Evolutionary conservation across 139 green algal genomes (phyloP).

Genomic region (Chlorella sorokiniana): DNA sequence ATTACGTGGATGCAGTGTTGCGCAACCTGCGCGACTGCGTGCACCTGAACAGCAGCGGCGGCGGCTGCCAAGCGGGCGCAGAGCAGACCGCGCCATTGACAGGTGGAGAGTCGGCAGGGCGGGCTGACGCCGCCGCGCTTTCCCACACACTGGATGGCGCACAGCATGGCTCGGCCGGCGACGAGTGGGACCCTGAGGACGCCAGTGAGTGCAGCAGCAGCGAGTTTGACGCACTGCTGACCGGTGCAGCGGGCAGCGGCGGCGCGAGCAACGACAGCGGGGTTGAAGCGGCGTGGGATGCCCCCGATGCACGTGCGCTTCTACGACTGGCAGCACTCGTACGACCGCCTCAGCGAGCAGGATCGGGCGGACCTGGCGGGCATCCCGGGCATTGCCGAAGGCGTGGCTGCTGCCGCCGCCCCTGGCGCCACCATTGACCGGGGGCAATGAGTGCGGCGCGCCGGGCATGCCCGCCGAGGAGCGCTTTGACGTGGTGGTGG

Average conservation of each 20-base stretch:
- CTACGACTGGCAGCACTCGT: slow-evolving; percentile 63
- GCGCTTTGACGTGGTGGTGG: slow-evolving; percentile 69
- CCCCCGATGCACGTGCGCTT: slow-evolving; percentile 56
- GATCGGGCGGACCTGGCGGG: background rate
- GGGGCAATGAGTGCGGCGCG: slow-evolving; percentile 9
- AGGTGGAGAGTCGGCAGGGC: background rate
- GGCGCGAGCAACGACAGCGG: background rate
- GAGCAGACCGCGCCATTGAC: background rate
- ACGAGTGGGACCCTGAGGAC: slow-evolving; percentile 5
- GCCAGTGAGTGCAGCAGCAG: slow-evolving; percentile 19
- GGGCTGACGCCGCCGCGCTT: no score
- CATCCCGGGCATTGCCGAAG: background rate
- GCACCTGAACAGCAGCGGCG: slow-evolving; percentile 60
- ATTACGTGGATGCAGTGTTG: slow-evolving; percentile 72
- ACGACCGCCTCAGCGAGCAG: background rate
- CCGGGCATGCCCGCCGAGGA: slow-evolving; percentile 34
- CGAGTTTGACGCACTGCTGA: background rate
- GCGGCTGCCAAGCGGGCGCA: no score
- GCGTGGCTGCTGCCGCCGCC: background rate
- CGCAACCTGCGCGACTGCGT: slow-evolving; percentile 63
- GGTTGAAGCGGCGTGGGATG: background rate
- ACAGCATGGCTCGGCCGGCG: no score
- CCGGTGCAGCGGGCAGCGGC: background rate
- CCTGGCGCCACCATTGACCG: slow-evolving; percentile 13
- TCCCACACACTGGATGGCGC: no score